Percentiles rank a stretch among this genome's conserved stretches.
Evolutionary conservation across 768 basidiomycete species (phyloP).

Genomic region (Lentinula sp.): DNA sequence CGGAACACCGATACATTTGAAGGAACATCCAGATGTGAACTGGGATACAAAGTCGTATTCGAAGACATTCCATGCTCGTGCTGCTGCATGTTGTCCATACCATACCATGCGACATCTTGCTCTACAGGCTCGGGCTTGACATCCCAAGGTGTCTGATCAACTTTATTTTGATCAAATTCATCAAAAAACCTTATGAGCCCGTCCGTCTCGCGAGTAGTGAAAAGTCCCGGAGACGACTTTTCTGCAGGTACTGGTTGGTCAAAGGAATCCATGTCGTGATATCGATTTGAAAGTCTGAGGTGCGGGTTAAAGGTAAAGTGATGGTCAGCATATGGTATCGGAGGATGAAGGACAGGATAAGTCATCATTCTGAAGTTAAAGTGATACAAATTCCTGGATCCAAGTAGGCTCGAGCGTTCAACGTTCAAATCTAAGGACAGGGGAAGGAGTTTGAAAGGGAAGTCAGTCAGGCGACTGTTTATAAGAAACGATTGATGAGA

Average conservation of each 20-base stretch:
- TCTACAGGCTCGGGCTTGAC: slow-evolving; percentile 5
- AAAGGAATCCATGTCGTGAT: background rate
- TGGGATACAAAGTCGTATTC: slow-evolving; percentile 34
- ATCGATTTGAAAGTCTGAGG: slow-evolving; percentile 26
- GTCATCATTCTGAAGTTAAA: slow-evolving; percentile 1
- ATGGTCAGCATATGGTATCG: slow-evolving; percentile 49
- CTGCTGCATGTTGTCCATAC: background rate
- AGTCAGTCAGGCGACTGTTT: background rate
- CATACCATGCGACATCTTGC: background rate
- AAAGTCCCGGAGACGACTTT: slow-evolving; percentile 68
- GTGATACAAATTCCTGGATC: background rate
- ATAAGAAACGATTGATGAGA: background rate
- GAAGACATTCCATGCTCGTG: background rate
- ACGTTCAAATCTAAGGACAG: background rate
- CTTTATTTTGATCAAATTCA: slow-evolving; percentile 66
- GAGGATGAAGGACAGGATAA: slow-evolving; percentile 3
- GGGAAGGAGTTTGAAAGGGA: background rate
- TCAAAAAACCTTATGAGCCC: slow-evolving; percentile 81
- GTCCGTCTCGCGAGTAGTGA: slow-evolving; percentile 72
- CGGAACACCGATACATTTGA: slow-evolving; percentile 35
- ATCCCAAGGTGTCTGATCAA: slow-evolving; percentile 24
- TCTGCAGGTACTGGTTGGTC: slow-evolving; percentile 56
- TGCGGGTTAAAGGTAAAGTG: slow-evolving; percentile 67
- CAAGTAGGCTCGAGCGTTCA: slow-evolving; percentile 1
- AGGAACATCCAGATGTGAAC: slow-evolving; percentile 39